phyloP scores from a whole-genome alignment of 1,284 basidiomycete species.

The Psilocybe mexicana region DNA sequence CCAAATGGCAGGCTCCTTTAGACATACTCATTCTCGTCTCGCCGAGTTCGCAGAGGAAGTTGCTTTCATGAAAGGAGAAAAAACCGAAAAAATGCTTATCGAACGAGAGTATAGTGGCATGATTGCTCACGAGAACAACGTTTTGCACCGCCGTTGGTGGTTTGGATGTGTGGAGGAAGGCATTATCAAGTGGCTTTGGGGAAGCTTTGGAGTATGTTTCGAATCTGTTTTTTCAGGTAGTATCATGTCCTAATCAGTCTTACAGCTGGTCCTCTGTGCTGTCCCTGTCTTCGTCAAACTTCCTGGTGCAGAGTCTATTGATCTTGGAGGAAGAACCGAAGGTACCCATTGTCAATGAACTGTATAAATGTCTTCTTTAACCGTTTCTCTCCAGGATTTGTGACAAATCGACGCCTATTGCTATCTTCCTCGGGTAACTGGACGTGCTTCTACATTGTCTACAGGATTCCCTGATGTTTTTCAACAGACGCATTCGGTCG shows the following conservation, averaged over 20 bases:
- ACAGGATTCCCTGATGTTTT: not conserved
- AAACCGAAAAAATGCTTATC: constrained; percentile 90
- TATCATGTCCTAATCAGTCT: not conserved
- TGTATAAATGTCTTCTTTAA: not conserved
- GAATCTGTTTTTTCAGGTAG: not conserved
- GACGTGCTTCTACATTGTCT: not conserved
- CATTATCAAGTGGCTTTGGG: constrained; percentile 98
- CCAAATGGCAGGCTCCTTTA: constrained; percentile 85
- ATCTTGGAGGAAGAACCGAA: constrained; percentile 86
- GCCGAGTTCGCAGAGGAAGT: constrained; percentile 94
- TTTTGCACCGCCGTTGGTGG: constrained; percentile 83
- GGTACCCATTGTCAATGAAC: constrained; percentile 41
- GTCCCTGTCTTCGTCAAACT: constrained; percentile 92
- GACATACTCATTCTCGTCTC: constrained; percentile 92
- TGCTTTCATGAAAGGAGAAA: constrained; percentile 90
- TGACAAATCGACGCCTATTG: constrained; percentile 90
- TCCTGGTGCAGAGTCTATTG: constrained; percentile 68
- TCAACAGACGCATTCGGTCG: constrained; percentile 72
- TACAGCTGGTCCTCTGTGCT: constrained; percentile 84
- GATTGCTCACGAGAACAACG: constrained; percentile 86
- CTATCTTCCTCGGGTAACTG: constrained; percentile 72
- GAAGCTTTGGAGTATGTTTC: constrained; percentile 78
- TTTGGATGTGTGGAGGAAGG: constrained; percentile 94
- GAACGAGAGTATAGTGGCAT: constrained; percentile 90
- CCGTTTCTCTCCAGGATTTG: constrained; percentile 63